Conservation (phyloP, 805 yeast genomes). For the Yarrowia sp. region DNA sequence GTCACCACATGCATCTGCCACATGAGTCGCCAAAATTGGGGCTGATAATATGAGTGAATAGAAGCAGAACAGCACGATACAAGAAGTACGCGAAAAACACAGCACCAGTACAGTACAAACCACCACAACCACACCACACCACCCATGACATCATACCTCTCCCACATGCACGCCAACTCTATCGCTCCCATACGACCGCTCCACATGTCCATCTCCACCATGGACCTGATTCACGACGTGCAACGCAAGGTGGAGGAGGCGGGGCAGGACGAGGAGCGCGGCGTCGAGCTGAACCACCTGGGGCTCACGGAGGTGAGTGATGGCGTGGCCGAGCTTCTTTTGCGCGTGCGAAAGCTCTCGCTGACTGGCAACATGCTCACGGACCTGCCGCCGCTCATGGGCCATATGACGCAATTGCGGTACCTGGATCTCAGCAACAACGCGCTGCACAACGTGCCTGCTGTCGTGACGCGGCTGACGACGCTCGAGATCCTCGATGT, state of each 20-base stretch:
- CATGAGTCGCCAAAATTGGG: too few species aligned
- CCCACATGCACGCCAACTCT: conserved; percentile 15
- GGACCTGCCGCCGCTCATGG: conserved; percentile 49
- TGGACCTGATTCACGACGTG: conserved; percentile 17
- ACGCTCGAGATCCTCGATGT: conserved; percentile 65
- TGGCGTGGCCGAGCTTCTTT: conserved; percentile 43
- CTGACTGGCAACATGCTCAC: conserved; percentile 52
- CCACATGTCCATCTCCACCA: neutral
- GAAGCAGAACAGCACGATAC: too few species aligned
- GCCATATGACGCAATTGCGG: conserved; percentile 45
- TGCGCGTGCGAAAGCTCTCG: conserved; percentile 50
- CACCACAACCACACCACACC: neutral
- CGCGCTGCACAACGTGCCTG: conserved; percentile 53
- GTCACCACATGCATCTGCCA: too few species aligned
- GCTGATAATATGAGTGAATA: too few species aligned
- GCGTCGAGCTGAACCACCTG: conserved; percentile 43
- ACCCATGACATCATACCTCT: neutral
- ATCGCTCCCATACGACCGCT: conserved; percentile 1
- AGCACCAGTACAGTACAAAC: too few species aligned
- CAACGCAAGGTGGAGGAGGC: conserved; percentile 26
- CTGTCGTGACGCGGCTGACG: conserved; percentile 38
- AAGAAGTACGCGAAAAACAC: too few species aligned
- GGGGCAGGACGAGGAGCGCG: conserved; percentile 13
- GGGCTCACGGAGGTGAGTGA: conserved; percentile 44
- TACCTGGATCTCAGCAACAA: conserved; percentile 69